These are phyloP conservation scores for Fusarium tuaranense DNA, from an alignment of 2,329 filamentous ascomycete species.

Conservation along the genomic window DNA sequence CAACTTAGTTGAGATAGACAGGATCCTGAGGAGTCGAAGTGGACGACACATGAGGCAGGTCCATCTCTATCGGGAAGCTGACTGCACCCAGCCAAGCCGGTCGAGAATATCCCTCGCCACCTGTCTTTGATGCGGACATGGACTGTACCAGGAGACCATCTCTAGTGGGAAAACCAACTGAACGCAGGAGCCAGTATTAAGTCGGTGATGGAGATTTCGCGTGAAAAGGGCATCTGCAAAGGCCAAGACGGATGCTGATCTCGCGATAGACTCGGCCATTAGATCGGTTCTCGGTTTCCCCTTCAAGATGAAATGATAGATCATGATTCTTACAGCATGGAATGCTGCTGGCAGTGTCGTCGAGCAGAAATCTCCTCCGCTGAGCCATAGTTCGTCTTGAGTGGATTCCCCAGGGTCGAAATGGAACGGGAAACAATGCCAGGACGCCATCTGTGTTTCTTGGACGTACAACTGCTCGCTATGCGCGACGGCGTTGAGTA, in stretches of 20 bases:
- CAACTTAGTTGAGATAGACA: too few relatives aligned
- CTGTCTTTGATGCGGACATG: not conserved
- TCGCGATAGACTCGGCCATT: not conserved
- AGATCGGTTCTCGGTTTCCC: not conserved
- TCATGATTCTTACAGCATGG: not conserved
- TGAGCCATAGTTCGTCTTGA: not conserved
- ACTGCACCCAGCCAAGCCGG: not conserved
- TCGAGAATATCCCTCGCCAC: not conserved
- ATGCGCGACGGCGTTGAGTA: not conserved
- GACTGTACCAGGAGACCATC: not conserved
- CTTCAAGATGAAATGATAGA: not conserved
- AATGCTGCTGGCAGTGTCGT: not conserved
- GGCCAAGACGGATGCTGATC: not conserved
- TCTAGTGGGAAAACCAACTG: not conserved
- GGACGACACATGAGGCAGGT: not conserved
- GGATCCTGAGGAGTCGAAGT: too few relatives aligned
- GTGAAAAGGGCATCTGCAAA: not conserved
- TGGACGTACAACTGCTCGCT: not conserved
- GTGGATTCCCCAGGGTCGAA: accelerated
- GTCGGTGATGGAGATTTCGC: not conserved
- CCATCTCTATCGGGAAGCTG: not conserved
- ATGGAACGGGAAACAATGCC: not conserved
- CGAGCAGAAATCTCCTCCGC: not conserved
- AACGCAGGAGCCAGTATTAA: not conserved
- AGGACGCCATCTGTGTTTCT: not conserved